phyloP scores from a whole-genome alignment of 129 eudicot genomes.

The Smallanthus sonchifolius region DNA sequence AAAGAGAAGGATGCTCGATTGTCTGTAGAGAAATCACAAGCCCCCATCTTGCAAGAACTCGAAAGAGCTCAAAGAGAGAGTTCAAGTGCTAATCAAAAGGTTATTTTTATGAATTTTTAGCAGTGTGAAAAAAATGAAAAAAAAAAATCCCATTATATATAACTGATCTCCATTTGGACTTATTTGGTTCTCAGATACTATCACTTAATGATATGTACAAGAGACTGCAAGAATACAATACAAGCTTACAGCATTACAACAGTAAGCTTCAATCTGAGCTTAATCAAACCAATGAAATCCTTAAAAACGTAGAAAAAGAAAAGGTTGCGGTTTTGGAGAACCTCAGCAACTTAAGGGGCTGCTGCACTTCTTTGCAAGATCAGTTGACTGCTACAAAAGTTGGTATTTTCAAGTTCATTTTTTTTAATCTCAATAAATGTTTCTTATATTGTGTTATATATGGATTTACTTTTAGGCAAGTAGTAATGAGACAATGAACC shows the following conservation, averaged over 20 bases:
- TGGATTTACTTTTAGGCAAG: conserved; percentile 42
- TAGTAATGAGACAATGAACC: conserved; percentile 54
- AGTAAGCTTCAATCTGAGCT: conserved; percentile 89
- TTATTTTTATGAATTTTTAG: neutral
- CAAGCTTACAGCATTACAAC: conserved; percentile 87
- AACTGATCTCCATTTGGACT: neutral
- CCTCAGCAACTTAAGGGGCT: conserved; percentile 77
- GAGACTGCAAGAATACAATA: conserved; percentile 83
- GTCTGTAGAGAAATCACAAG: conserved; percentile 61
- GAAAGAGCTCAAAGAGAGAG: conserved; percentile 72
- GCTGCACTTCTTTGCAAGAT: conserved; percentile 65
- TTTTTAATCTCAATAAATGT: neutral
- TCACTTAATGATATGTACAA: conserved; percentile 79
- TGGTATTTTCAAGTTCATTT: neutral
- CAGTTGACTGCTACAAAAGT: conserved; percentile 69
- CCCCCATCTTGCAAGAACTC: conserved; percentile 64
- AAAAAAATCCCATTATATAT: neutral
- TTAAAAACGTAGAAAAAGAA: conserved; percentile 76
- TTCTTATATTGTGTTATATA: neutral
- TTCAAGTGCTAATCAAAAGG: conserved; percentile 67
- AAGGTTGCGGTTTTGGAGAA: conserved; percentile 72
- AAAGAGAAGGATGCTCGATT: conserved; percentile 73
- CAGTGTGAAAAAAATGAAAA: neutral
- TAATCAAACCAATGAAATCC: conserved; percentile 62
- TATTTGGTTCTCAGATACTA: conserved; percentile 44